These are phyloP conservation scores for Miamiensis avidus DNA, from an alignment of 169 alveolate genomes.

Conservation along the genomic window DNA sequence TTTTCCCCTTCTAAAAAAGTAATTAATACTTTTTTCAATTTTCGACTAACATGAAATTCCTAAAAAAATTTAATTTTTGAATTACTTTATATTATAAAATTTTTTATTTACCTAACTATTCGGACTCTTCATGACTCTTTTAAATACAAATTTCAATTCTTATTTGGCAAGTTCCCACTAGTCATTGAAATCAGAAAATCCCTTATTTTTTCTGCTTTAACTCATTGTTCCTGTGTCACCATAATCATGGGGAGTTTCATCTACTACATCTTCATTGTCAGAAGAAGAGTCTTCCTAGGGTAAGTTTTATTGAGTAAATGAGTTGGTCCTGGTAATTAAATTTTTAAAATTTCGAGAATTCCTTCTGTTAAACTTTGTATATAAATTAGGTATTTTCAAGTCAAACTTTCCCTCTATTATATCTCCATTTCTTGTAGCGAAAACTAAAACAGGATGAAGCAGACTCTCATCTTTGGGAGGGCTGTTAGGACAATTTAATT, in stretches of 20 bases:
- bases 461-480: background rate
- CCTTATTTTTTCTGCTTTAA: background rate
- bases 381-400: too few relatives aligned
- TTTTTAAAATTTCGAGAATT: too few relatives aligned
- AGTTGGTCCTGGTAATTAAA: too few relatives aligned
- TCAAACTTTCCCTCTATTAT: background rate
- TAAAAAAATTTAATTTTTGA: too few relatives aligned
- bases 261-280: background rate
- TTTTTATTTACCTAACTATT: background rate
- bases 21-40: background rate
- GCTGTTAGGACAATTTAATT: too few relatives aligned
- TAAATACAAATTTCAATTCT: too few relatives aligned
- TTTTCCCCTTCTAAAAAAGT: background rate
- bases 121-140: background rate
- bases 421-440: background rate
- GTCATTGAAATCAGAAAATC: background rate
- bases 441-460: background rate
- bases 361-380: too few relatives aligned
- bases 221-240: background rate
- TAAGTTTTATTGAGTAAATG: too few relatives aligned
- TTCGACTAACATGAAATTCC: background rate
- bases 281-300: too few relatives aligned
- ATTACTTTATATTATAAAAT: too few relatives aligned
- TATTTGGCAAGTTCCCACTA: background rate
- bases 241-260: background rate